Conservation (phyloP, 495 filamentous ascomycete genomes). For the Pyrenula aspistea region DNA sequence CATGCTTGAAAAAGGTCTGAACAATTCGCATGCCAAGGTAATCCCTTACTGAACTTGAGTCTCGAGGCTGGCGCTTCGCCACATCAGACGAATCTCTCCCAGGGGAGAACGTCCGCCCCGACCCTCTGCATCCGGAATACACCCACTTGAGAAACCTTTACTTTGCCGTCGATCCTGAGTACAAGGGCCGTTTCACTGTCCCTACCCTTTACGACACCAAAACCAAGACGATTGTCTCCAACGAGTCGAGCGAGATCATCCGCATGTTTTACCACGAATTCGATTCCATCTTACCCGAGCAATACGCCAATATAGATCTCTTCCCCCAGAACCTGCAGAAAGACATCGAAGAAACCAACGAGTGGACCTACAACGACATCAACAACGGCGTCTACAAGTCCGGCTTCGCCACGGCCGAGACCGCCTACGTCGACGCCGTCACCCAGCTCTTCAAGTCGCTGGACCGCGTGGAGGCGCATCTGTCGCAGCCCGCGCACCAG, state of each 20-base stretch:
- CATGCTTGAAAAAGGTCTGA: constrained; percentile 44
- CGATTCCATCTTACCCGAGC: constrained; percentile 49
- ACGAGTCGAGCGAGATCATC: constrained; percentile 48
- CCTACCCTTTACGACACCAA: constrained; percentile 54
- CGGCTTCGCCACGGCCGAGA: constrained; percentile 62
- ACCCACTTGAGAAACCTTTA: constrained; percentile 51
- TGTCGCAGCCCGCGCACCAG: constrained; percentile 26
- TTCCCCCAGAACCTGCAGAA: constrained; percentile 45
- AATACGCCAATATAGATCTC: constrained; percentile 48
- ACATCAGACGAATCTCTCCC: constrained; percentile 51
- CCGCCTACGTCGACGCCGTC: constrained; percentile 63
- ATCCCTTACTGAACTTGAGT: background rate
- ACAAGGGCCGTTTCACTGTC: constrained; percentile 48
- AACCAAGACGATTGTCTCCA: constrained; percentile 41
- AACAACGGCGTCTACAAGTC: constrained; percentile 83
- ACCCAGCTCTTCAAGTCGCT: constrained; percentile 57
- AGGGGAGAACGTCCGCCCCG: constrained; percentile 39
- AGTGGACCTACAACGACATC: constrained; percentile 73
- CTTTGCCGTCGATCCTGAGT: constrained; percentile 45
- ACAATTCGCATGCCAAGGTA: background rate
- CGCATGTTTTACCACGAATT: constrained; percentile 66
- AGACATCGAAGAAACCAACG: constrained; percentile 64
- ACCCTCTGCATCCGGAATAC: constrained; percentile 37
- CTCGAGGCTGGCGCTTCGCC: constrained; percentile 67
- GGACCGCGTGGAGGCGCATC: constrained; percentile 56